phyloP scores from a whole-genome alignment of 768 basidiomycete species.

The Suillus americanus region DNA sequence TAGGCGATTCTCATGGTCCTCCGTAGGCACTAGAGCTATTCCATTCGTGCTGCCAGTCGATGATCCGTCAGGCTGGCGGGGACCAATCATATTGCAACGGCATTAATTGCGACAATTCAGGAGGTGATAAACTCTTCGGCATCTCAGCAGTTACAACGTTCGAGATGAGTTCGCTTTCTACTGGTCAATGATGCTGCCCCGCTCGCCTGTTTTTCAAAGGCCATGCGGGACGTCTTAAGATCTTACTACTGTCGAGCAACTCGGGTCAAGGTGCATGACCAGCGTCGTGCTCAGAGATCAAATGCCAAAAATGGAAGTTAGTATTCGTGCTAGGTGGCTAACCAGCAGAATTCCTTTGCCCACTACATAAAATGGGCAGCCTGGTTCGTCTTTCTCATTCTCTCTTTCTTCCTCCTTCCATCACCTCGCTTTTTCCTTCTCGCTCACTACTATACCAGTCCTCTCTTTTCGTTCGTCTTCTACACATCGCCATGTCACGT shows the following conservation, averaged over 20 bases:
- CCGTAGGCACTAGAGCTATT: background rate
- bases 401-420: conserved; percentile 35
- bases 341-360: conserved; percentile 19
- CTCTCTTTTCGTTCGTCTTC: conserved; percentile 2
- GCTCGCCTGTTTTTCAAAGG: background rate
- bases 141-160: background rate
- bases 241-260: background rate
- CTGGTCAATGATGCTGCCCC: background rate
- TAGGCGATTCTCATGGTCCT: background rate
- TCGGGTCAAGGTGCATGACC: background rate
- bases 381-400: conserved; percentile 8
- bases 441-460: background rate
- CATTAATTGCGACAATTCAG: background rate
- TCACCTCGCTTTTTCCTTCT: conserved; percentile 36
- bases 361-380: conserved; percentile 26
- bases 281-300: background rate
- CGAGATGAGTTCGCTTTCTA: background rate
- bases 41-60: background rate
- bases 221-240: background rate
- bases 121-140: background rate
- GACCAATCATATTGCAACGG: background rate
- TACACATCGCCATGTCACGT: conserved; percentile 24
- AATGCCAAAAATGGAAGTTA: conserved; percentile 15
- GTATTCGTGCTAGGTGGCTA: conserved; percentile 23
- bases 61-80: background rate